phyloP scores from a whole-genome alignment of 2,329 filamentous ascomycete genomes.

The Lachnellula hyalina region DNA sequence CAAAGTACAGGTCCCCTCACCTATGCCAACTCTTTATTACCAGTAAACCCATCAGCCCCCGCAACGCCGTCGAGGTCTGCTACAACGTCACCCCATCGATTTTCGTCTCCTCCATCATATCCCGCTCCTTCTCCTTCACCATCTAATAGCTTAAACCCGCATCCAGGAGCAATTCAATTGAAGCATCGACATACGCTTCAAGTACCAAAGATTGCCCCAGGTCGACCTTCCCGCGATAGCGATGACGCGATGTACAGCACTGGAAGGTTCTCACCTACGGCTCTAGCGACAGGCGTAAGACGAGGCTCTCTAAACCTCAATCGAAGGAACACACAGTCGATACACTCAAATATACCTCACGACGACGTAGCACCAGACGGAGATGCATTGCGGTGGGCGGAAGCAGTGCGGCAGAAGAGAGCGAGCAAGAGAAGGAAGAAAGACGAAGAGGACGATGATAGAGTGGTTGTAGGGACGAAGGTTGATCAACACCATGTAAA shows the following conservation, averaged over 20 bases:
- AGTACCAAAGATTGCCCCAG: conserved; percentile 65
- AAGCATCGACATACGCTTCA: conserved; percentile 86
- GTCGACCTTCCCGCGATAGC: conserved; percentile 67
- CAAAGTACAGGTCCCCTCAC: conserved; percentile 31
- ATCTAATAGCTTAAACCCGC: conserved; percentile 26
- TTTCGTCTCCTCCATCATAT: conserved; percentile 60
- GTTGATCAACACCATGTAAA: conserved; percentile 97
- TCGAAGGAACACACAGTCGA: conserved; percentile 74
- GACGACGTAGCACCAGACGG: conserved; percentile 86
- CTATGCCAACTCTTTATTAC: conserved; percentile 27
- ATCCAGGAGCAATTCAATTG: conserved; percentile 52
- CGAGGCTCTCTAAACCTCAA: conserved; percentile 79
- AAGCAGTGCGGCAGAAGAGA: conserved; percentile 85
- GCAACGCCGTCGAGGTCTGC: conserved; percentile 24
- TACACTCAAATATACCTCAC: conserved; percentile 76
- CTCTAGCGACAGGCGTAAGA: conserved; percentile 52
- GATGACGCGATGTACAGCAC: conserved; percentile 63
- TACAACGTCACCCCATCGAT: conserved; percentile 46
- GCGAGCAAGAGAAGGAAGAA: conserved; percentile 78
- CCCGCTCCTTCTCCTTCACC: conserved; percentile 44
- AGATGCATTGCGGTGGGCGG: conserved; percentile 86
- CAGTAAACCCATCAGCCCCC: conserved; percentile 22
- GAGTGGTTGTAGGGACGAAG: conserved; percentile 92
- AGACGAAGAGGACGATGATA: conserved; percentile 87
- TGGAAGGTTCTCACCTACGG: conserved; percentile 72